Conservation (phyloP, 331 rosid species). For the Ulmus americana region DNA sequence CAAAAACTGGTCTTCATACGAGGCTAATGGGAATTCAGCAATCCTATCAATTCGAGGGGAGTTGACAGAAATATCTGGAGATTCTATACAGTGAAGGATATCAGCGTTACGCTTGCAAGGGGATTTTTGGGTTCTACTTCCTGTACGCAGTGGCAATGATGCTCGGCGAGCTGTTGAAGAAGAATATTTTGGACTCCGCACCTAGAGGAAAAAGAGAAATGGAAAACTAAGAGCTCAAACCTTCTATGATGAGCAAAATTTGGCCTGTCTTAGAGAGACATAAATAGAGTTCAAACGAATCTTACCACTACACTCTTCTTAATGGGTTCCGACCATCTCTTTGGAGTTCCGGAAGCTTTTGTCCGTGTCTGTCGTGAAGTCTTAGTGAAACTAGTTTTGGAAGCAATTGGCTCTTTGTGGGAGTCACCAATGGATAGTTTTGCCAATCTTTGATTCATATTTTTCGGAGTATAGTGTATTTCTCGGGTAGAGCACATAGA, state of each 20-base stretch:
- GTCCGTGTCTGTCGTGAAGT: conserved; percentile 16
- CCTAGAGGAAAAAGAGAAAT: conserved; percentile 42
- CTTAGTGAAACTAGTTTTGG: conserved; percentile 20
- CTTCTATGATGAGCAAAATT: neutral
- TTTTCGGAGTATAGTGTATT: conserved; percentile 50
- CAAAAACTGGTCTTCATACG: conserved; percentile 52
- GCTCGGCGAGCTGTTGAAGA: conserved; percentile 59
- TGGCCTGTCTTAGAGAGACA: conserved; percentile 12
- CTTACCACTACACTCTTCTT: conserved; percentile 54
- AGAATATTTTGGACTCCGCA: conserved; percentile 32
- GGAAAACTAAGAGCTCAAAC: conserved; percentile 23
- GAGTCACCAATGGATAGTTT: conserved; percentile 39
- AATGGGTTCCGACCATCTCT: conserved; percentile 43
- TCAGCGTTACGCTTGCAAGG: conserved; percentile 36
- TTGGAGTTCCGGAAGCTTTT: conserved; percentile 44
- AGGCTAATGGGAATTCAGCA: conserved; percentile 83
- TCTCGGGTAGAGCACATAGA: conserved; percentile 63
- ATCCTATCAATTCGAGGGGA: conserved; percentile 94
- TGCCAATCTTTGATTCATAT: conserved; percentile 39
- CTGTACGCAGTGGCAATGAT: conserved; percentile 63
- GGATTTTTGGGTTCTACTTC: conserved; percentile 36
- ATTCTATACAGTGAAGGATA: conserved; percentile 44
- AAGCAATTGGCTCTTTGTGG: conserved; percentile 36
- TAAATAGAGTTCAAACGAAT: conserved; percentile 18
- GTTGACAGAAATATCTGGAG: conserved; percentile 87